phyloP scores from a whole-genome alignment of 1,284 basidiomycete species.

The Pseudozyma sp. region DNA sequence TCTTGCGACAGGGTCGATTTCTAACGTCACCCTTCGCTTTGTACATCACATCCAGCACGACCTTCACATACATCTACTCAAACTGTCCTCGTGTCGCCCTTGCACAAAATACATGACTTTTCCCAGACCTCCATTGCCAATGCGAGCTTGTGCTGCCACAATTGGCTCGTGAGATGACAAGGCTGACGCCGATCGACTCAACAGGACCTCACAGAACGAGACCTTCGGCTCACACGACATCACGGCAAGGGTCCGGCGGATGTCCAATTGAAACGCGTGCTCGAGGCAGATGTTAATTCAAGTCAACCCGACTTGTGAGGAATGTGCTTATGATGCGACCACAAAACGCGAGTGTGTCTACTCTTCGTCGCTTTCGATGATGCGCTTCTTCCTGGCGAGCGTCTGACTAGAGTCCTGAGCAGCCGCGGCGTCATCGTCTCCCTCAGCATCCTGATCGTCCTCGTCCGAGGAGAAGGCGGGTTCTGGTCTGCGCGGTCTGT shows the following conservation, averaged over 20 bases:
- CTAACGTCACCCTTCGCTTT: conserved; percentile 24
- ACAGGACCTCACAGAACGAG: no score
- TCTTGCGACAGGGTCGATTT: conserved; percentile 25
- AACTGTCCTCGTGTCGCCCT: conserved; percentile 35
- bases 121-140: conserved; percentile 13
- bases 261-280: no score
- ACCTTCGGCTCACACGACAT: no score
- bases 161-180: no score
- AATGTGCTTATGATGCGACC: no score
- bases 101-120: conserved; percentile 50
- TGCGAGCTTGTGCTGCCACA: no score
- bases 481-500: conserved; percentile 39
- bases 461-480: conserved; percentile 45
- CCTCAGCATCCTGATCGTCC: conserved; percentile 42
- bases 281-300: not conserved
- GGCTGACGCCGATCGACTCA: no score
- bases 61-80: conserved; percentile 24
- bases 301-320: not conserved
- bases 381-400: conserved; percentile 50
- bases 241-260: no score
- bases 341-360: not conserved
- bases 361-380: conserved; percentile 55
- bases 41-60: conserved; percentile 40
- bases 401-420: conserved; percentile 22
- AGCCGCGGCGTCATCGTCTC: conserved; percentile 15